Percentiles rank a stretch among this genome's conserved stretches.
These are phyloP conservation scores for Cladosporium velox DNA, from an alignment of 2,329 filamentous ascomycete genomes.

Conservation along the genomic window DNA sequence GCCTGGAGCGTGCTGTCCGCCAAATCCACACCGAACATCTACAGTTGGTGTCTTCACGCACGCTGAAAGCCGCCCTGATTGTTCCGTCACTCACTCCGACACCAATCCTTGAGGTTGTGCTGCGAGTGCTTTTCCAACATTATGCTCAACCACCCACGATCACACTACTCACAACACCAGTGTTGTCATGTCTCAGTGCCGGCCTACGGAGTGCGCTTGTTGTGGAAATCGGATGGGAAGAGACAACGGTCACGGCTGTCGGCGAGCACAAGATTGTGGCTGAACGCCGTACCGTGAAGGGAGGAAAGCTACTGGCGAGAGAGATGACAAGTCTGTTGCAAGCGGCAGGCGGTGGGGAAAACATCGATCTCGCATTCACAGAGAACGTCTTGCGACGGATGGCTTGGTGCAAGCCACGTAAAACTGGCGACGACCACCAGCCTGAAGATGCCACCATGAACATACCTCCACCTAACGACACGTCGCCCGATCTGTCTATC, in stretches of 20 bases:
- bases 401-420: slow-evolving; percentile 63
- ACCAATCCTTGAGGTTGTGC: slow-evolving; percentile 70
- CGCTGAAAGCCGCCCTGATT: slow-evolving; percentile 69
- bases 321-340: slow-evolving; percentile 67
- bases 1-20: slow-evolving; percentile 77
- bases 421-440: slow-evolving; percentile 21
- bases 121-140: slow-evolving; percentile 80
- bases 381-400: slow-evolving; percentile 76
- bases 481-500: slow-evolving; percentile 53
- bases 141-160: slow-evolving; percentile 77
- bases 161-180: slow-evolving; percentile 75
- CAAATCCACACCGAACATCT: slow-evolving; percentile 79
- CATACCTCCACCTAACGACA: slow-evolving; percentile 40
- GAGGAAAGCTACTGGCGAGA: slow-evolving; percentile 69
- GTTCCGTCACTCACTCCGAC: slow-evolving; percentile 77
- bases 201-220: slow-evolving; percentile 84
- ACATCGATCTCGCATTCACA: slow-evolving; percentile 67
- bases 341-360: slow-evolving; percentile 45
- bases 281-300: slow-evolving; percentile 70
- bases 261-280: slow-evolving; percentile 87
- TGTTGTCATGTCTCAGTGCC: slow-evolving; percentile 73
- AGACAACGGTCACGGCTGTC: slow-evolving; percentile 80
- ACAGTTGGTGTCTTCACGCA: slow-evolving; percentile 56
- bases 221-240: slow-evolving; percentile 89
- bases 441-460: background rate